phyloP scores from a whole-genome alignment of 352 stramenopile species.

The Aphanomyces stellatus region DNA sequence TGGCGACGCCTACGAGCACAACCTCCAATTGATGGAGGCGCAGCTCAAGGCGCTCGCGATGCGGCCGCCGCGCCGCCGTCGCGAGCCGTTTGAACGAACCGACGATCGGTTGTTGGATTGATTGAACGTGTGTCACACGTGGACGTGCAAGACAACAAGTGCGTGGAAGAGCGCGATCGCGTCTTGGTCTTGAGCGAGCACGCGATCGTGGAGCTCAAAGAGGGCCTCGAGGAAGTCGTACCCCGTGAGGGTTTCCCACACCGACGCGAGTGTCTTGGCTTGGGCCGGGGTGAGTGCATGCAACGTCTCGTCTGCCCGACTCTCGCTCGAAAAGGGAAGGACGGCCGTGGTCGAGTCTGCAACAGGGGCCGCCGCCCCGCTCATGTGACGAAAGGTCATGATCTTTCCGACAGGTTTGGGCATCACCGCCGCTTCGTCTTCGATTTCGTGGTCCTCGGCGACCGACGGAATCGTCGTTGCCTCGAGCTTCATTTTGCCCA shows the following conservation, averaged over 20 bases:
- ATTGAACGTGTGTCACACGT: too few species aligned
- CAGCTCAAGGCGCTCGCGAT: slow-evolving; percentile 43
- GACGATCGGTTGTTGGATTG: too few species aligned
- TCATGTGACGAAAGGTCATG: too few species aligned
- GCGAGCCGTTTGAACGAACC: slow-evolving; percentile 32
- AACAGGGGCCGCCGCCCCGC: too few species aligned
- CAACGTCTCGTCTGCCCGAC: too few species aligned
- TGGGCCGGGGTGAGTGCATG: too few species aligned
- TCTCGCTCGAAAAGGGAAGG: too few species aligned
- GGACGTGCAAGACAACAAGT: background rate
- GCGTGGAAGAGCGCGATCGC: background rate
- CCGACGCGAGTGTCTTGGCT: too few species aligned
- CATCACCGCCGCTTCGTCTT: background rate
- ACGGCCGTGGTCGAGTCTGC: too few species aligned
- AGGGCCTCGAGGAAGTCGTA: slow-evolving; percentile 1
- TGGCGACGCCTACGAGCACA: slow-evolving; percentile 66
- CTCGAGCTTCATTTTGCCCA: background rate
- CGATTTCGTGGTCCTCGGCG: background rate
- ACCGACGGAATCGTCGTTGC: background rate
- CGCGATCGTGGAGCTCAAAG: background rate
- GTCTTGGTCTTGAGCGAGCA: background rate
- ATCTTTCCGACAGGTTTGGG: background rate
- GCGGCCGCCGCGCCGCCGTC: slow-evolving; percentile 27
- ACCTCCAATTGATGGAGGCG: slow-evolving; percentile 51
- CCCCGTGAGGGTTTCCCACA: too few species aligned